phyloP scores from a whole-genome alignment of 331 rosid genomes.

The Acacia concinna region DNA sequence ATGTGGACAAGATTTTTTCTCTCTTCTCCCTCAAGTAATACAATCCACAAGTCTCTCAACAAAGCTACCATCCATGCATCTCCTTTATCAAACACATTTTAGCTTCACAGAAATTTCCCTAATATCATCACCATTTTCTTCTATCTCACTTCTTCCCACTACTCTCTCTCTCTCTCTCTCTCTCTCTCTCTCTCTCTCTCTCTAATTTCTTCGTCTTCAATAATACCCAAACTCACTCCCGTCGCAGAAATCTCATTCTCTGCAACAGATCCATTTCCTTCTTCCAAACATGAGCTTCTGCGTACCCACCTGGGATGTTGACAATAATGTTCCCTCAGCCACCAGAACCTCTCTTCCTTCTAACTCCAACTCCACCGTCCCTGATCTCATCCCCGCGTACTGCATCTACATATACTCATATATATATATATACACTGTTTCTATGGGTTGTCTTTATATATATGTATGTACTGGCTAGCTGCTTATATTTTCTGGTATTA shows the following conservation, averaged over 20 bases:
- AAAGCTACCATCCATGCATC: slow-evolving; percentile 16
- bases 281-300: slow-evolving; percentile 64
- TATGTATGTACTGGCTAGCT: not conserved
- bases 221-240: not conserved
- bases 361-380: slow-evolving; percentile 51
- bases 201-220: not conserved
- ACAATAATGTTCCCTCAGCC: slow-evolving; percentile 37
- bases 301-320: slow-evolving; percentile 78
- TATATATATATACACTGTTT: not conserved
- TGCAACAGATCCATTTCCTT: not conserved
- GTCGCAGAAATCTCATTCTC: not conserved
- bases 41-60: slow-evolving; percentile 33
- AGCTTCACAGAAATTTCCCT: not conserved
- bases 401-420: not conserved
- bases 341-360: slow-evolving; percentile 32
- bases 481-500: not conserved
- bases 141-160: not conserved
- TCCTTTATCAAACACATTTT: not conserved
- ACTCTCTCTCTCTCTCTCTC: not conserved
- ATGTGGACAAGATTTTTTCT: slow-evolving; percentile 47
- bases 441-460: not conserved
- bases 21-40: slow-evolving; percentile 17
- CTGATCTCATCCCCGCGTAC: slow-evolving; percentile 55
- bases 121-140: not conserved
- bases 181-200: not conserved